Conservation (phyloP, 768 basidiomycete genomes). For the Suillus variegatus region DNA sequence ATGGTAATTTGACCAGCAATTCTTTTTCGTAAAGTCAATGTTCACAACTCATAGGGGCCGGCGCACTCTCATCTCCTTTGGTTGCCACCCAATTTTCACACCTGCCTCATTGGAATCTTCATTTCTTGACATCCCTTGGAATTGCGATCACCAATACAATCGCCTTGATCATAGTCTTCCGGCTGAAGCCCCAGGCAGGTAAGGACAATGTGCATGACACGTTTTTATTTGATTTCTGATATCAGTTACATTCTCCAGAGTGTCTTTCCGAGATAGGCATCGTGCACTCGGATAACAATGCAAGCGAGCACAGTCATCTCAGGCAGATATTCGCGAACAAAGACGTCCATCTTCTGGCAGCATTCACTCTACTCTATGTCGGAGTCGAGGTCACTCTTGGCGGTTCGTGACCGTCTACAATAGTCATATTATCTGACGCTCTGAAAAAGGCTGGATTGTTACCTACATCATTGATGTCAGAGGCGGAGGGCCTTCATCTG, state of each 20-base stretch:
- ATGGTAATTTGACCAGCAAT: background rate
- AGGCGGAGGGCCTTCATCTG: conserved; percentile 47
- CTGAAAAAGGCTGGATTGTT: conserved; percentile 63
- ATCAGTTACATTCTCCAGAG: conserved; percentile 35
- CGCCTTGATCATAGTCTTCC: conserved; percentile 59
- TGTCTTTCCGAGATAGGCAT: conserved; percentile 58
- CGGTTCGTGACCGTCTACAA: conserved; percentile 26
- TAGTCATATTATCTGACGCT: background rate
- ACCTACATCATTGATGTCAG: conserved; percentile 52
- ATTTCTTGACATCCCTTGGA: conserved; percentile 71
- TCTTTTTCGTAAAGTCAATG: background rate
- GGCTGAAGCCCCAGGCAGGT: conserved; percentile 74
- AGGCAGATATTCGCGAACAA: conserved; percentile 53
- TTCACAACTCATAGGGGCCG: conserved; percentile 47
- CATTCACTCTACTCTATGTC: conserved; percentile 68
- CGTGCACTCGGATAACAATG: conserved; percentile 35
- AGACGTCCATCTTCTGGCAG: conserved; percentile 61
- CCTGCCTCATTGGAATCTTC: conserved; percentile 68
- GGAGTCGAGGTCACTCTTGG: conserved; percentile 62
- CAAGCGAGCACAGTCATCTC: conserved; percentile 39
- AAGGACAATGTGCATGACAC: conserved; percentile 12
- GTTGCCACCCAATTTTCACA: conserved; percentile 81
- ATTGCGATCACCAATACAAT: conserved; percentile 58
- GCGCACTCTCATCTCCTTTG: conserved; percentile 70
- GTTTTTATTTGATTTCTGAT: background rate